Base-by-base conservation (phyloP, 2,329 filamentous ascomycete species). In the Fonsecaea pugnacius region DNA sequence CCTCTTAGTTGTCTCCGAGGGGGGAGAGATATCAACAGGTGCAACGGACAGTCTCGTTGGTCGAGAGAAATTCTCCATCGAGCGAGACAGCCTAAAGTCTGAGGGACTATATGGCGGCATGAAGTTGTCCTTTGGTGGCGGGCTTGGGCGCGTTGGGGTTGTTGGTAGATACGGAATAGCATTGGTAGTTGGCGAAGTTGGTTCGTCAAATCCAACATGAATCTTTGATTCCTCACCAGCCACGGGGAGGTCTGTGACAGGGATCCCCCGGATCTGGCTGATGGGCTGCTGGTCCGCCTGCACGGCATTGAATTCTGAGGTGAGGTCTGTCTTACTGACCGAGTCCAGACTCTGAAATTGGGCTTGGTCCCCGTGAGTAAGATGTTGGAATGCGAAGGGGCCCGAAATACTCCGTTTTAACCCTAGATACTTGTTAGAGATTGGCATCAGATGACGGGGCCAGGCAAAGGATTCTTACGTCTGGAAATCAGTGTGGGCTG, bases 301-400 rank as follows among this genome's bases (percentile, higher is more conserved):
- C 59, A 84, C 80, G 32, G 82, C 79, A 61, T 81, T 82, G 72
- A 85, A 85, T 67, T 84, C 82, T 6, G 79, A 80, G 32, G 80
- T 80, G 21, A 87, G 75, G 33, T 85, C 80, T 62, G 80, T 77
- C 61, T 83, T 79, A 59, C 81, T 79, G 12, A 82, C 77, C 36
- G 79, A 80, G 43, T 85, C 80, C 21, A 87, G 74, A 3, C 77
- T 77, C 35, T 82, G 79, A 62, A 87, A 80, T 62, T 87, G 82
- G 27, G 81, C 75, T 27, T 82, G 81, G 62, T 82, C 81, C 32
- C 85, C 85, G 71, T 88, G 85, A 38, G 84, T 85, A 58, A 89
- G 74, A 70, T 88, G 86, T 67, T 88, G 85, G 71, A 89, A 89
- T 70, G 87, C 84, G 73, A 86, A 89, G 1, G 86, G 86, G 62